Evolutionary conservation across 768 basidiomycete species (phyloP).

Genomic region (Naganishia onofrii): DNA sequence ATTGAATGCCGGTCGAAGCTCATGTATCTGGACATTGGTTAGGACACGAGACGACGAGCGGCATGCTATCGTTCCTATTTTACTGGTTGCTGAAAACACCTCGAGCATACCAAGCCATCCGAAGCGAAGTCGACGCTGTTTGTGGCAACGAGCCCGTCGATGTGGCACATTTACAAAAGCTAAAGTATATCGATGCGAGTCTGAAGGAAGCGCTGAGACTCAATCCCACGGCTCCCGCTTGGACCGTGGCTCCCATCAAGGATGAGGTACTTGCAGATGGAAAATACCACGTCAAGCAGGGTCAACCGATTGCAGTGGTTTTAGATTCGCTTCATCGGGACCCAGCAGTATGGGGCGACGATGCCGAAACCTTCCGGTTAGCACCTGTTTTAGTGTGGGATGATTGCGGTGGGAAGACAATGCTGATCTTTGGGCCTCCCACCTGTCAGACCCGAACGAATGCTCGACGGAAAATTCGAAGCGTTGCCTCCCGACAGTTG

Average conservation of each 20-base stretch:
- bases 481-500: slow-evolving; percentile 52
- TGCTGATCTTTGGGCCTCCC: too few species aligned
- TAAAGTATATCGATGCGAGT: slow-evolving; percentile 55
- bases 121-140: slow-evolving; percentile 57
- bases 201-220: slow-evolving; percentile 53
- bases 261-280: slow-evolving; percentile 55
- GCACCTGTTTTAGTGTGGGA: background rate
- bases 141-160: slow-evolving; percentile 53
- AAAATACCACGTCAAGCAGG: slow-evolving; percentile 55
- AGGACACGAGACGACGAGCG: slow-evolving; percentile 35
- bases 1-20: too few species aligned
- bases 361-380: slow-evolving; percentile 51
- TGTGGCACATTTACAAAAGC: slow-evolving; percentile 55
- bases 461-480: slow-evolving; percentile 59
- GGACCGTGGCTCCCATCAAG: slow-evolving; percentile 51
- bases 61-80: slow-evolving; percentile 55
- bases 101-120: slow-evolving; percentile 56
- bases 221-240: slow-evolving; percentile 53
- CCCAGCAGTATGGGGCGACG: slow-evolving; percentile 58
- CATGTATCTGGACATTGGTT: too few species aligned
- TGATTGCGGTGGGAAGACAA: too few species aligned
- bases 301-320: slow-evolving; percentile 44
- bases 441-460: slow-evolving; percentile 53
- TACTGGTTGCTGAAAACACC: slow-evolving; percentile 58
- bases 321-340: slow-evolving; percentile 53